Evolutionary conservation across 2,329 filamentous ascomycete species (phyloP), one percentile per base, ranked within the genome.

Genomic region (Trichoderma brevicompactum): DNA sequence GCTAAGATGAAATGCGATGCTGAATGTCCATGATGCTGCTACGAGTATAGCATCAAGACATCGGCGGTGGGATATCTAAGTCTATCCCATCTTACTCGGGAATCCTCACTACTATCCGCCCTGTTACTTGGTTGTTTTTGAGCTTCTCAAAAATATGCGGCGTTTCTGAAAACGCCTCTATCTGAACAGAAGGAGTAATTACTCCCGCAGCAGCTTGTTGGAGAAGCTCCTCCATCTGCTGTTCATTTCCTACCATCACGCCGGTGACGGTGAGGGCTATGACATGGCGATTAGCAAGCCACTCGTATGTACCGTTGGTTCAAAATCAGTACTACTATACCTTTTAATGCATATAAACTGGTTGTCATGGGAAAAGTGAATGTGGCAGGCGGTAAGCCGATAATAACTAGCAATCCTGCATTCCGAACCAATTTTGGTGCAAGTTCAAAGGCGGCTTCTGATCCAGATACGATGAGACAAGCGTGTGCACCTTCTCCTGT

Each of bases 401-500:
- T 70, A 0, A 66, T 69, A 1, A 73, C 66, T 3, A 76, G 69
- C 0, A 69, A 62, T 2, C 71, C 74, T 68, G 71, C 72, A 1
- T 74, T 73, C 12, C 69, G 66, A 0, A 71, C 72, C 1, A 76
- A 3, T 0, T 2, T 66, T 0, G 73, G 73, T 0, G 74, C 72
- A 13, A 70, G 15, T 0, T 60, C 15, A 1, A 76, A 76, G 0
- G 74, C 74, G 0, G 68, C 69, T 36, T 73, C 68, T 0, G 74
- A 69, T 0, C 68, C 74, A 0, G 74, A 68, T 0, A 75, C 74
- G 0, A 76, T 73, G 1, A 76, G 4, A 0, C 72, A 61, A 5
- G 72, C 74, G 2, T 72, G 68, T 0, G 74, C 74, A 0, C 74
- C 75, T 10, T 76, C 75, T 0, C 53, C 66, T 0, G 74, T 76